phyloP scores from a whole-genome alignment of 768 basidiomycete genomes.

The Amylocystis lapponica region DNA sequence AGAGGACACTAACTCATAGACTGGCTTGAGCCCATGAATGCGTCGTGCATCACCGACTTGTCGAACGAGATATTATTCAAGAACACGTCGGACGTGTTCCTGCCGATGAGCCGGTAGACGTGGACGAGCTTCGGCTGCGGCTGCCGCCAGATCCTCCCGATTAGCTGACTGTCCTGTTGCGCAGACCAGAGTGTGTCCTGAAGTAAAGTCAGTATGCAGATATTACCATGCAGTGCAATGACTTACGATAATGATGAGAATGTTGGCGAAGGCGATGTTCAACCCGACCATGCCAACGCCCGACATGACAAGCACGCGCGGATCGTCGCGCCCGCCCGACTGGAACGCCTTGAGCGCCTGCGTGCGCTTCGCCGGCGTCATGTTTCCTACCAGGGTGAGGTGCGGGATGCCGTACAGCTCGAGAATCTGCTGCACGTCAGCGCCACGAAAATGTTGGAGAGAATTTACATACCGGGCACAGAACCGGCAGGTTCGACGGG shows the following conservation, averaged over 20 bases:
- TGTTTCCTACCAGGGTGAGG: conserved; percentile 2
- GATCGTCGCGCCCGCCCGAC: neutral
- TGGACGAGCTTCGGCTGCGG: conserved; percentile 15
- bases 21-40: neutral
- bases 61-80: conserved; percentile 21
- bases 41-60: conserved; percentile 1
- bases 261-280: conserved; percentile 11
- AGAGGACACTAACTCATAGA: neutral
- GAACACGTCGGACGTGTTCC: conserved; percentile 11
- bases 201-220: neutral
- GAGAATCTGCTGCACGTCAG: conserved; percentile 8
- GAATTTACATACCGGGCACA: conserved; percentile 3
- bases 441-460: neutral
- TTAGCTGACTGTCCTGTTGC: conserved; percentile 18
- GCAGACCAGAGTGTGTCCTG: conserved; percentile 21
- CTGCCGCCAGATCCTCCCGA: conserved; percentile 8
- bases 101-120: conserved; percentile 13
- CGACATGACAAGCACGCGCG: conserved; percentile 12
- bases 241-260: conserved; percentile 11
- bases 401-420: conserved; percentile 2
- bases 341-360: conserved; percentile 1
- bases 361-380: neutral
- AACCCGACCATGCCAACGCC: conserved; percentile 10
- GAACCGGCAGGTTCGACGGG: neutral
- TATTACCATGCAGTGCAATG: neutral